Evolutionary conservation across 495 filamentous ascomycete species (phyloP), one percentile per base, ranked within the genome.

Genomic region (Tetracladium marchalianum): DNA sequence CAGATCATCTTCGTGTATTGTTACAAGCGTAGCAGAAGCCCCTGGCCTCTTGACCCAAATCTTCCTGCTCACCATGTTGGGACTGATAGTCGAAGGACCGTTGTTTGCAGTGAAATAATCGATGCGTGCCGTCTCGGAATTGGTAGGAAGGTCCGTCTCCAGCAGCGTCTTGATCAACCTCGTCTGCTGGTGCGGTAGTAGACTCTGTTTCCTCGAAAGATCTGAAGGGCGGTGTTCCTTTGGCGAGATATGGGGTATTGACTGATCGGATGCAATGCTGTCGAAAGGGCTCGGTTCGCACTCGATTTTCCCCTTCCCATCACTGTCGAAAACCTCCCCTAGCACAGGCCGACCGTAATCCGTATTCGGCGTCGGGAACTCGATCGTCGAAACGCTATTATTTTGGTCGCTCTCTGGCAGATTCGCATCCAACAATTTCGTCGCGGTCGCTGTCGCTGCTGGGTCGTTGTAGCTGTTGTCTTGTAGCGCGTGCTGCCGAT

Each of bases 1-100:
- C 63, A 98, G 62, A 55, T 93, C 86, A 57, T 95, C 87, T 56
- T 90, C 84, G 48, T 77, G 71, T 52, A 93, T 84, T 38, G 84
- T 80, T 34, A 98, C 84, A 52, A 89, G 67, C 18, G 92, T 98
- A 46, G 92, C 80, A 35, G 90, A 95, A 35, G 78, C 86, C 47
- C 81, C 76, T 11, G 81, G 81, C 49, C 92, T 73, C 66, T 81
- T 90, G 52, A 97, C 92, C 92, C 92, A 98, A 49, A 97, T 80
- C 72, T 92, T 95, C 58, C 86, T 50, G 44, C 49, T 51, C 40
- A 59, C 56, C 56, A 59, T 59, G 57, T 58, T 66, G 36, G 63
- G 59, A 44, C 53, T 62, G 31, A 70, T 65, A 27, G 66, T 58
- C 38, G 48, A 50, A 59, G 41, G 65, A 47, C 47, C 66, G 53